Evolutionary conservation across 106 monocot species (phyloP).

Genomic region (Dioscorea zingiberensis): DNA sequence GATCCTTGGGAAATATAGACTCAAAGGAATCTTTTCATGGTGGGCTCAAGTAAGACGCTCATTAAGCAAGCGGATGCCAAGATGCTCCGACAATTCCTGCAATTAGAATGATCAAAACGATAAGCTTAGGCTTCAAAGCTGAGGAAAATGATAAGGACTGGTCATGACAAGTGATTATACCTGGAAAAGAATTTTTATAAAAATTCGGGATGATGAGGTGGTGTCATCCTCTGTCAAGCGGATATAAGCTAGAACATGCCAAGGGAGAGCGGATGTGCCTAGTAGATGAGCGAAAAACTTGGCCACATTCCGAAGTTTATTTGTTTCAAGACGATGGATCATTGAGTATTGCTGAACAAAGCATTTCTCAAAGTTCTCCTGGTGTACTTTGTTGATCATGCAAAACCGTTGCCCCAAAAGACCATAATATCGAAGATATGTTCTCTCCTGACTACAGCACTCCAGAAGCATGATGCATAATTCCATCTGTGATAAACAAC

Average conservation of each 20-base stretch:
- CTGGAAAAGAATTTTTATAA: conserved; percentile 97
- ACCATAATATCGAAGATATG: conserved; percentile 46
- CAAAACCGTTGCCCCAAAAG: conserved; percentile 47
- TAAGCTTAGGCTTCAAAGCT: background rate
- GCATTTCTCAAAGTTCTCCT: conserved; percentile 47
- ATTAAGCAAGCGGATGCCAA: conserved; percentile 81
- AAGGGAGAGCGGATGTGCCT: conserved; percentile 44
- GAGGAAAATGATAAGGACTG: background rate
- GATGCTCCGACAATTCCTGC: conserved; percentile 91
- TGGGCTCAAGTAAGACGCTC: conserved; percentile 77
- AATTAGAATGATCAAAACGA: background rate
- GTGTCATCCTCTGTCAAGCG: conserved; percentile 91
- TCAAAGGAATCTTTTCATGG: conserved; percentile 86
- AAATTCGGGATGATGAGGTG: conserved; percentile 89
- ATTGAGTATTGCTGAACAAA: conserved; percentile 53
- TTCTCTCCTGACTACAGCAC: conserved; percentile 51
- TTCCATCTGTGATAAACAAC: conserved; percentile 30
- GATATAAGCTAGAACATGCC: conserved; percentile 70
- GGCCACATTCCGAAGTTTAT: conserved; percentile 43
- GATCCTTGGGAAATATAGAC: conserved; percentile 88
- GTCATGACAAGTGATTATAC: conserved; percentile 17
- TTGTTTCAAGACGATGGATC: conserved; percentile 49
- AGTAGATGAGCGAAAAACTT: conserved; percentile 52
- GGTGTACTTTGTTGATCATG: conserved; percentile 45
- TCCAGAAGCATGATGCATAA: conserved; percentile 47